These are phyloP conservation scores for Coemansia sp. DNA, from an alignment of 192 early-diverging fungal genomes.

Conservation along the genomic window DNA sequence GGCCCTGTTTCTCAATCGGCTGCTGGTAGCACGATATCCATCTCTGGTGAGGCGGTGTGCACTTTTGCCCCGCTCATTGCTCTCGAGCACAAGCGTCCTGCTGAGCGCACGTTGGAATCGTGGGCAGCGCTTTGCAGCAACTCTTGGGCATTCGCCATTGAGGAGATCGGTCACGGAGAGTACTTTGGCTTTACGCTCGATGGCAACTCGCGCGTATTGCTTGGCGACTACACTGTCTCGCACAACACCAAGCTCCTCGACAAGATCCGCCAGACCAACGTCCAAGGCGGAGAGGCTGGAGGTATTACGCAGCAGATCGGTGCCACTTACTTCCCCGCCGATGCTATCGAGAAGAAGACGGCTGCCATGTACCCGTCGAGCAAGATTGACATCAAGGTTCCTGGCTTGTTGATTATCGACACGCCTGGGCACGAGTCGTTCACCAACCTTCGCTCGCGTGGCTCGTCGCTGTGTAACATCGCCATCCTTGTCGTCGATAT, in stretches of 20 bases:
- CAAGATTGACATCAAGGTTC: slow-evolving; percentile 78
- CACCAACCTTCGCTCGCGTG: slow-evolving; percentile 93
- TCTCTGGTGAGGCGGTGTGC: slow-evolving; percentile 30
- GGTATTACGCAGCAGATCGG: slow-evolving; percentile 99
- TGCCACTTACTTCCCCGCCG: slow-evolving; percentile 98
- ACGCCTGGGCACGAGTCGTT: slow-evolving; percentile 99
- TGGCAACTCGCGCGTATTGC: slow-evolving; percentile 60
- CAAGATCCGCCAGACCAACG: slow-evolving; percentile 99
- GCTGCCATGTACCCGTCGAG: slow-evolving; percentile 66
- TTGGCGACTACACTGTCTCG: slow-evolving; percentile 57
- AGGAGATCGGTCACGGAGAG: slow-evolving; percentile 37
- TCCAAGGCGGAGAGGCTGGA: slow-evolving; percentile 99
- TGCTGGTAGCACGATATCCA: slow-evolving; percentile 6
- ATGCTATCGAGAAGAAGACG: slow-evolving; percentile 92
- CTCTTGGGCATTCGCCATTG: slow-evolving; percentile 49
- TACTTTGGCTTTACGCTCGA: slow-evolving; percentile 63
- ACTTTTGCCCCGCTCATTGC: slow-evolving; percentile 10
- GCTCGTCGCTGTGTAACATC: slow-evolving; percentile 98
- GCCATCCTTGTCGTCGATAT: slow-evolving; percentile 99
- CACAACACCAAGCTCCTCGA: slow-evolving; percentile 96
- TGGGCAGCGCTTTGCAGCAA: slow-evolving; percentile 15
- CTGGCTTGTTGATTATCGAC: slow-evolving; percentile 95
- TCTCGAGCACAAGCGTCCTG: slow-evolving; percentile 18
- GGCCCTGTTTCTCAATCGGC: slow-evolving; percentile 15
- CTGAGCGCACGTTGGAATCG: background rate